Evolutionary conservation across 75 land plant species (phyloP), one percentile per base, ranked within the genome.

Genomic region (Pseudotsuga menziesii): DNA sequence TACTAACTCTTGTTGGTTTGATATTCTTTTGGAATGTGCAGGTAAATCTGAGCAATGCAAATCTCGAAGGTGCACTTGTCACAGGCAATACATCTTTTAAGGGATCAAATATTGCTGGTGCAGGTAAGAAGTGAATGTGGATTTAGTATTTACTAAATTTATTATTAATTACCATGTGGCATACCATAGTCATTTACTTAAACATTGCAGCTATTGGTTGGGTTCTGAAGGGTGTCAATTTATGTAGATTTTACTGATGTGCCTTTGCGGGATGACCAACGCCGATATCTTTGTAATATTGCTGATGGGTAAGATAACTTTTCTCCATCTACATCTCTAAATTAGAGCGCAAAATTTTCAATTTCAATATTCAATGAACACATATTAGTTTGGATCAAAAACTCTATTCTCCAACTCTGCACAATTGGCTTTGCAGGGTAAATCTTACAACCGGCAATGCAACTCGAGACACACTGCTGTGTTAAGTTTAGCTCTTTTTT

Each of bases 51-150:
- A 89, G 82, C 57, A 96, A 96, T 85, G 97, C 99, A 73, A 94
- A 90, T 80, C 63, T 96, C 56, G 99, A 96, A 82, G 99, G 99
- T 79, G 99, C 99, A 44, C 85, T 92, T 63, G 88, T 90, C 63
- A 96, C 99, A 0, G 99, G 99, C 36, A 96, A 96, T 81, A 96
- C 99, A 20, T 94, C 99, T 35, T 96, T 96, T 66, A 90, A 79
- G 73, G 97, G 94, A 55, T 82, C 99, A 75, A 85, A 58, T 32
- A 94, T 96, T 57, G 87, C 83, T 25, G 99, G 99, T 4, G 99
- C 99, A 61, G 98, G 98, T 93, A 84, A 41, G 73, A 8, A n/a
- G 25, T 44, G 39, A 76, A 77, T 48, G 20, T 16, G 25, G 59
- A 59, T 74, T 74, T 7, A n/a, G n/a, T 79, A 19, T 52, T 76